phyloP scores from a whole-genome alignment of 768 basidiomycete species.

The Cystofilobasidium capitatum region DNA sequence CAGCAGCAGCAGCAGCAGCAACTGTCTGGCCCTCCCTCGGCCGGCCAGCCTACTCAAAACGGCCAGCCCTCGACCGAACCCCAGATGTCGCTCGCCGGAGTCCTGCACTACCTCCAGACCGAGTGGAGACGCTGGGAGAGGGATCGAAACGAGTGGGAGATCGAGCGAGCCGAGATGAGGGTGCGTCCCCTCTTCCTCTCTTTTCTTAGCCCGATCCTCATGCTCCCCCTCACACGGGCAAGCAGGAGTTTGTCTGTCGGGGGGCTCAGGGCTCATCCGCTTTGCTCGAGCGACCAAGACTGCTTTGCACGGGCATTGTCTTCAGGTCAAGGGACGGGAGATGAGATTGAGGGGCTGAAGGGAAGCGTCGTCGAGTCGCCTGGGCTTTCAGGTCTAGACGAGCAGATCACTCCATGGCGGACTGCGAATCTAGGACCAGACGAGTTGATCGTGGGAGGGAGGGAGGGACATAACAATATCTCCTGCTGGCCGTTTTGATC shows the following conservation, averaged over 20 bases:
- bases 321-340: too few species aligned
- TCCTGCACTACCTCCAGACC: constrained; percentile 93
- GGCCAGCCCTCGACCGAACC: constrained; percentile 1
- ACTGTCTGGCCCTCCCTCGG: background rate
- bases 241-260: too few species aligned
- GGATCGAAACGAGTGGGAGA: constrained; percentile 99
- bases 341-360: too few species aligned
- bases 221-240: too few species aligned
- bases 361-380: too few species aligned
- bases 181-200: constrained; percentile 49
- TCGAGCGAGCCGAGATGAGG: constrained; percentile 98
- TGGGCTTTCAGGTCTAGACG: too few species aligned
- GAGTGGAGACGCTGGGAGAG: constrained; percentile 95
- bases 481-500: background rate
- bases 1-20: constrained; percentile 24
- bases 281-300: too few species aligned
- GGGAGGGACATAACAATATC: background rate
- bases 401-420: background rate
- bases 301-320: too few species aligned
- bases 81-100: constrained; percentile 67
- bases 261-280: too few species aligned
- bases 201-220: background rate
- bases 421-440: background rate
- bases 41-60: constrained; percentile 5
- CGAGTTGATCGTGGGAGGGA: background rate